Base-by-base conservation (phyloP, 1,139 yeast species). In the Blastobotrys illinoisensis region DNA sequence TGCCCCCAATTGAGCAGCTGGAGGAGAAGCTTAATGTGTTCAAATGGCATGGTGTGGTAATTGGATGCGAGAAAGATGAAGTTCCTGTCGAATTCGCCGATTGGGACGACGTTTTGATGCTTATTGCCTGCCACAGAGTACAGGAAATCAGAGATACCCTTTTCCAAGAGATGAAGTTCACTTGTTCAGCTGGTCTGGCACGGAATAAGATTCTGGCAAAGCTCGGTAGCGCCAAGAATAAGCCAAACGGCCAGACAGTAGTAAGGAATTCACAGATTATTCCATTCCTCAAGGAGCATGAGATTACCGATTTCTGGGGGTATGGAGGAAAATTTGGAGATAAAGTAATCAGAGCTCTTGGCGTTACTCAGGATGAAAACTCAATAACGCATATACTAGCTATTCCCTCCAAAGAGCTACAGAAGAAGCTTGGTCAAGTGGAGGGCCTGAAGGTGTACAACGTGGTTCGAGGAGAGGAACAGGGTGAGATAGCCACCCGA, bases 301-400 rank as follows among this genome's bases (percentile, higher is more conserved):
- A 83, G 56, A 67, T 93, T 19, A 79, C 80, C 0, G 96, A 91
- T 63, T 79, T 91, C 56, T 86, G 96, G 77, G 91, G 96, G 0
- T 74, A 91, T 76, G 99, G 99, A 3, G 99, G 99, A 1, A 88
- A 88, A 63, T 73, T 79, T 5, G 99, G 99, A 0, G 83, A 83
- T 9, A 72, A 73, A n/a, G 73, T 90, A 0, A 62, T 78, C 21
- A 68, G 71, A 16, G 68, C 74, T 32, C 71, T 74, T 3, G 59
- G 63, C 0, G 56, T 72, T 1, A 72, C 73, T 1, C 67, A 65
- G 13, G 60, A 59, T 5, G 66, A 62, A 1, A 20, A 26, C 9
- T 28, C 49, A 16, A 62, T 71, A 9, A 55, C 60, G 40, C 56
- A 56, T 36, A 52, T 72, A 9, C 63, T 63, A 7, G 56, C 58